These are phyloP conservation scores for Urochloa ruziziensis DNA, from an alignment of 176 grass and related monocot genomes.

Conservation along the genomic window DNA sequence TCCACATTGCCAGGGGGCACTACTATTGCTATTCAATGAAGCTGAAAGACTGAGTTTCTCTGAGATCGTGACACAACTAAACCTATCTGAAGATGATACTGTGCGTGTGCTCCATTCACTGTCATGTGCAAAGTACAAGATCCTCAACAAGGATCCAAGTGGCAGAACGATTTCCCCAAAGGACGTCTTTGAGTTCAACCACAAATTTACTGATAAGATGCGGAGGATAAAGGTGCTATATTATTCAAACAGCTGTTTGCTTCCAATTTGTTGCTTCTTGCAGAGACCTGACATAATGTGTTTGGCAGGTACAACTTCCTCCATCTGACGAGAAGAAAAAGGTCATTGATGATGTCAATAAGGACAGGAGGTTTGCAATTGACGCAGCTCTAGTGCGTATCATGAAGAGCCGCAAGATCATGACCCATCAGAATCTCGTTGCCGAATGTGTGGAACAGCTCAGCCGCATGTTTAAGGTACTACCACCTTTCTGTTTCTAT, in stretches of 20 bases:
- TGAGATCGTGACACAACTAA: conserved; percentile 71
- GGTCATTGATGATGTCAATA: conserved; percentile 89
- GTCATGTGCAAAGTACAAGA: conserved; percentile 75
- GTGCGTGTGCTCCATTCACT: conserved; percentile 73
- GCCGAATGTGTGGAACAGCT: conserved; percentile 91
- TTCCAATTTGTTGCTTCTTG: background rate
- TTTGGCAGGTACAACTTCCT: conserved; percentile 62
- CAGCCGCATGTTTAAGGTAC: conserved; percentile 88
- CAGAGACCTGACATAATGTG: background rate
- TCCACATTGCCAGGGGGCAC: conserved; percentile 43
- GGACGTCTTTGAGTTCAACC: conserved; percentile 75
- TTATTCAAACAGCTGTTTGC: background rate
- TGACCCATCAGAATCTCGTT: conserved; percentile 75
- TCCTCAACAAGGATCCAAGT: conserved; percentile 77
- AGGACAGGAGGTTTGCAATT: conserved; percentile 79
- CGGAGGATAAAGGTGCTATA: conserved; percentile 78
- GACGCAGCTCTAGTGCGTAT: conserved; percentile 90
- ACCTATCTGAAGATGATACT: conserved; percentile 75
- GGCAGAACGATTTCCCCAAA: conserved; percentile 58
- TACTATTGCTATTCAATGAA: conserved; percentile 63
- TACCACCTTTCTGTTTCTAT: background rate
- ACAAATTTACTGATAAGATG: conserved; percentile 86
- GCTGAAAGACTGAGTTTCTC: conserved; percentile 60
- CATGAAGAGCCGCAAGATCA: conserved; percentile 94
- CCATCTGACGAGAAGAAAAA: conserved; percentile 93